Conservation (phyloP, 345 rosid species). For the Linum lewisii region DNA sequence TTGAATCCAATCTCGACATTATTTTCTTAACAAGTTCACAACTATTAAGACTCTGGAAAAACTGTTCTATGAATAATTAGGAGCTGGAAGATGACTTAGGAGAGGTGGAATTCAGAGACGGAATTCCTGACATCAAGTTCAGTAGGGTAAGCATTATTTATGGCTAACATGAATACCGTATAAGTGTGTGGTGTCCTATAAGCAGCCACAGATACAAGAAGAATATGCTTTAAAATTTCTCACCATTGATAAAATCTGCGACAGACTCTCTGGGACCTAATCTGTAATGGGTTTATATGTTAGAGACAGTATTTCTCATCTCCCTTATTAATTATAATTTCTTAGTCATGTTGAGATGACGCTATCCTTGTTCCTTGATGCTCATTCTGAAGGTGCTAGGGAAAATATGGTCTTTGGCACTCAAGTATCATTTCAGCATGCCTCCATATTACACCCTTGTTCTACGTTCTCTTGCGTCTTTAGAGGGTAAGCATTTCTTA, state of each 20-base stretch:
- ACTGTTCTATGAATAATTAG: conserved; percentile 32
- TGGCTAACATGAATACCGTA: conserved; percentile 2
- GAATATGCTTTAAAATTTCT: background rate
- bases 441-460: conserved; percentile 93
- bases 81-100: conserved; percentile 82
- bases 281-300: too few species aligned
- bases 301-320: background rate
- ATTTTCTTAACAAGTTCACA: background rate
- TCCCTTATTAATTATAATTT: background rate
- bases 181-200: conserved; percentile 1
- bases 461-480: conserved; percentile 88
- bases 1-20: conserved; percentile 4
- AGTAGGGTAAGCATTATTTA: conserved; percentile 56
- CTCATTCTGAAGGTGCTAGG: conserved; percentile 56
- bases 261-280: background rate
- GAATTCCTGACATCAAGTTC: conserved; percentile 91
- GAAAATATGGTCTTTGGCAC: conserved; percentile 74
- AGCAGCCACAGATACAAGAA: background rate
- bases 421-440: conserved; percentile 90
- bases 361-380: conserved; percentile 3
- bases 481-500: conserved; percentile 57
- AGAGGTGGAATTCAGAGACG: conserved; percentile 66
- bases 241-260: background rate
- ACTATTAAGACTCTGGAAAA: conserved; percentile 11
- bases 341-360: background rate